phyloP scores from a whole-genome alignment of 768 basidiomycete genomes.

The Rhodosporidiobolus sp. region DNA sequence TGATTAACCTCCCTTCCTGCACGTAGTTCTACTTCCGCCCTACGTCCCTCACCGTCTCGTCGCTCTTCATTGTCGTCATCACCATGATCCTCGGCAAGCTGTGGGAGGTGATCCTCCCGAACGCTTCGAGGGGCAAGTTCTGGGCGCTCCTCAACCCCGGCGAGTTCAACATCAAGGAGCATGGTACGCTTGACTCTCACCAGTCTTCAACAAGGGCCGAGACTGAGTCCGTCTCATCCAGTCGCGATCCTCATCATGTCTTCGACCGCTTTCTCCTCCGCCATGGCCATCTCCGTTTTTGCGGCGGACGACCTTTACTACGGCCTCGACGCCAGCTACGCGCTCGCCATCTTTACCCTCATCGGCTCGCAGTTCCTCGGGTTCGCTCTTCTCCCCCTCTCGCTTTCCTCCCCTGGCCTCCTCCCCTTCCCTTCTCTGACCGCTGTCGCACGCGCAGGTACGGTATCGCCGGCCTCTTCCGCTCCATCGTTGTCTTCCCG shows the following conservation, averaged over 20 bases:
- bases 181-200: too few relatives aligned
- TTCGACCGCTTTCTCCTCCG: constrained; percentile 34
- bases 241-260: constrained; percentile 26
- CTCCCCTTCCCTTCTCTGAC: too few relatives aligned
- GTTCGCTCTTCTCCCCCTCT: constrained; percentile 15
- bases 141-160: constrained; percentile 47
- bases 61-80: constrained; percentile 48
- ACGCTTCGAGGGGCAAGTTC: constrained; percentile 42
- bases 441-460: too few relatives aligned
- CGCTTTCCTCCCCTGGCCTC: neutral
- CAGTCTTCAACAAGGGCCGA: too few relatives aligned
- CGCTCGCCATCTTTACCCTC: constrained; percentile 47
- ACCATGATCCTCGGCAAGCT: constrained; percentile 45
- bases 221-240: too few relatives aligned
- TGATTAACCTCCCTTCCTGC: too few relatives aligned
- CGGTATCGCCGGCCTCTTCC: constrained; percentile 44
- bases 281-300: constrained; percentile 37
- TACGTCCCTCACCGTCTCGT: constrained; percentile 44
- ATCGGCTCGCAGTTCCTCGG: constrained; percentile 46
- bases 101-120: constrained; percentile 36
- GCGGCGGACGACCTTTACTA: constrained; percentile 40
- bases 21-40: constrained; percentile 52
- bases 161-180: constrained; percentile 47
- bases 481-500: constrained; percentile 43
- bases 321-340: constrained; percentile 45